phyloP scores from a whole-genome alignment of 2,329 filamentous ascomycete genomes.

The Thielaviopsis musarum region DNA sequence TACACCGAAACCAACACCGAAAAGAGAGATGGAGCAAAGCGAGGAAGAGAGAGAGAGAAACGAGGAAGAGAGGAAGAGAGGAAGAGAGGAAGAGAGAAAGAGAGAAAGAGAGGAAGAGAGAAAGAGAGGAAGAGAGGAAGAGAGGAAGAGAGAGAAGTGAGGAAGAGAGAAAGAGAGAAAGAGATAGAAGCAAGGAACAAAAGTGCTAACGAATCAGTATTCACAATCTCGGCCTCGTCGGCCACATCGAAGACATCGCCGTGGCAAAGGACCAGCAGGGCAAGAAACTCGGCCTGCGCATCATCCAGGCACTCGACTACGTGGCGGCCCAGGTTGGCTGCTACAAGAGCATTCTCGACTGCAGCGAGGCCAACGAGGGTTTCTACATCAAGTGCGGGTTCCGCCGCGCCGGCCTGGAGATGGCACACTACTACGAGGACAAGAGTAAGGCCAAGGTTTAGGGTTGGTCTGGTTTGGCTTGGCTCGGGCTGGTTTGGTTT shows the following conservation, averaged over 20 bases:
- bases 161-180: too few relatives aligned
- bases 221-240: slow-evolving; percentile 65
- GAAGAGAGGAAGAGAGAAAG: too few relatives aligned
- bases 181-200: neutral
- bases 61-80: too few relatives aligned
- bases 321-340: slow-evolving; percentile 80
- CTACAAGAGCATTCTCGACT: slow-evolving; percentile 95
- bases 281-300: slow-evolving; percentile 82
- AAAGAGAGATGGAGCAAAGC: too few relatives aligned
- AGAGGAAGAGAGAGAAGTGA: neutral
- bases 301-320: slow-evolving; percentile 85
- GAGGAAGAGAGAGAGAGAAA: neutral
- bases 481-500: too few relatives aligned
- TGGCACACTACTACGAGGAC: slow-evolving; percentile 83
- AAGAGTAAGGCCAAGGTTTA: slow-evolving; percentile 26
- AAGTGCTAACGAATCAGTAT: slow-evolving; percentile 36
- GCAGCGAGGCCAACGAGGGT: slow-evolving; percentile 87
- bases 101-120: too few relatives aligned
- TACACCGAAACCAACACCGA: too few relatives aligned
- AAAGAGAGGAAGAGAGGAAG: neutral
- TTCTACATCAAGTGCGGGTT: slow-evolving; percentile 99
- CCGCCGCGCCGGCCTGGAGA: slow-evolving; percentile 78
- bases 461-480: too few relatives aligned
- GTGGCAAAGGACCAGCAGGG: slow-evolving; percentile 91
- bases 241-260: slow-evolving; percentile 95